These are phyloP conservation scores for Termitomyces bulborhizus DNA, from an alignment of 768 basidiomycete genomes.

Conservation along the genomic window DNA sequence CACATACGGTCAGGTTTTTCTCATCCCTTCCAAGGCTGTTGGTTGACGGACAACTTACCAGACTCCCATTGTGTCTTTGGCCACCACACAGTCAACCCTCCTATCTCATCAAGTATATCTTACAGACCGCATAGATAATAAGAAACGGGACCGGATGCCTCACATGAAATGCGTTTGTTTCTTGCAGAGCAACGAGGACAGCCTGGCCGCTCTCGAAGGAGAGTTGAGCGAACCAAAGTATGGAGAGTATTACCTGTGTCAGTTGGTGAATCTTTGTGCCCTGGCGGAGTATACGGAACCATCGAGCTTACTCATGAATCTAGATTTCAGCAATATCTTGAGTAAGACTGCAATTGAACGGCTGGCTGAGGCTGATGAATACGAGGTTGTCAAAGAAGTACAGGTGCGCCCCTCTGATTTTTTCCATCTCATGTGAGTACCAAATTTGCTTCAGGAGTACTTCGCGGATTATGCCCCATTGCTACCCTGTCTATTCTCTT, in stretches of 20 bases:
- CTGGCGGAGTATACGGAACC: constrained; percentile 12
- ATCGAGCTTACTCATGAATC: constrained; percentile 14
- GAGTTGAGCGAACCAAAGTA: constrained; percentile 91
- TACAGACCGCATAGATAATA: constrained; percentile 96
- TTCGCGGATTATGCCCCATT: constrained; percentile 95
- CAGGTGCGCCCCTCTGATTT: constrained; percentile 52
- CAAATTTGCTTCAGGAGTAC: constrained; percentile 63
- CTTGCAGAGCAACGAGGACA: constrained; percentile 75
- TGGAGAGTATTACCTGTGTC: constrained; percentile 98
- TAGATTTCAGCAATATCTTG: constrained; percentile 94
- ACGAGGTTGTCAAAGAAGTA: constrained; percentile 93
- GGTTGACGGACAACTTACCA: constrained; percentile 20
- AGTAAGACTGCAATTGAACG: constrained; percentile 89
- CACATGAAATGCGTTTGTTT: constrained; percentile 99
- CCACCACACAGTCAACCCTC: constrained; percentile 89
- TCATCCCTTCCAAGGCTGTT: neutral
- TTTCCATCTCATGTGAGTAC: constrained; percentile 1
- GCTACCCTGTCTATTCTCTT: constrained; percentile 79
- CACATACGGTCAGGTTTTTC: constrained; percentile 69
- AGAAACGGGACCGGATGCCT: constrained; percentile 81
- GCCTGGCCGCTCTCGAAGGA: constrained; percentile 73
- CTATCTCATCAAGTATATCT: constrained; percentile 96
- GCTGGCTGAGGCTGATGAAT: constrained; percentile 90
- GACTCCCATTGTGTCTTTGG: constrained; percentile 95
- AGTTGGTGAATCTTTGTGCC: constrained; percentile 65